phyloP scores from a whole-genome alignment of 176 grass and related monocot species.

The Bolboschoenus planiculmis region DNA sequence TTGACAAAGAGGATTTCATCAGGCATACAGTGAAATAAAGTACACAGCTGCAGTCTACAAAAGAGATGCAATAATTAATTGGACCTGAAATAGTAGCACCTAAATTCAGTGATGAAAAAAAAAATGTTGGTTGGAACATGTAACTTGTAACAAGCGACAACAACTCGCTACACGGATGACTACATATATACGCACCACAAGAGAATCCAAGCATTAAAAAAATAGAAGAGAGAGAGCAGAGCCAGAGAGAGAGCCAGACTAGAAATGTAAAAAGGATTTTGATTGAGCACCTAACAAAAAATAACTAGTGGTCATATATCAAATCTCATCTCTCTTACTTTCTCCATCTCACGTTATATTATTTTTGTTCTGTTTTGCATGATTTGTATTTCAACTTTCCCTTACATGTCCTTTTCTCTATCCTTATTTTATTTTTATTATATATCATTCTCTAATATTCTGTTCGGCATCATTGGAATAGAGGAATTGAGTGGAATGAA shows the following conservation, averaged over 20 bases:
- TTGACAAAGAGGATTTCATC: background rate
- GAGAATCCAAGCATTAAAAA: background rate
- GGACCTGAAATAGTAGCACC: background rate
- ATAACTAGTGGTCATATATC: conserved; percentile 17
- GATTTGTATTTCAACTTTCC: conserved; percentile 6
- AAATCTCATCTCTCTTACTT: conserved; percentile 8
- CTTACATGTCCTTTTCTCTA: background rate
- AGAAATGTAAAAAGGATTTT: conserved; percentile 17
- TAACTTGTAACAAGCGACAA: too few species aligned
- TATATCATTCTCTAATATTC: too few species aligned
- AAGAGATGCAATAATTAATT: background rate
- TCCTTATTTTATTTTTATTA: background rate
- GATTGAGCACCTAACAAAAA: conserved; percentile 17
- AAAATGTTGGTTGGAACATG: too few species aligned
- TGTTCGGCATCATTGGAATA: too few species aligned
- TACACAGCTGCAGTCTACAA: background rate
- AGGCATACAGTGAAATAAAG: background rate
- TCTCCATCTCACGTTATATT: conserved; percentile 22
- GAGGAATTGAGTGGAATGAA: too few species aligned
- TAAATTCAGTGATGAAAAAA: background rate
- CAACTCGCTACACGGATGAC: background rate
- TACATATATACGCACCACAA: background rate
- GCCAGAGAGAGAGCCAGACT: background rate
- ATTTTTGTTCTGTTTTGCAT: conserved; percentile 15
- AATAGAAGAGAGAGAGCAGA: background rate